Evolutionary conservation across 768 basidiomycete genomes (phyloP).

Genomic region (Tricholoma matsutake): DNA sequence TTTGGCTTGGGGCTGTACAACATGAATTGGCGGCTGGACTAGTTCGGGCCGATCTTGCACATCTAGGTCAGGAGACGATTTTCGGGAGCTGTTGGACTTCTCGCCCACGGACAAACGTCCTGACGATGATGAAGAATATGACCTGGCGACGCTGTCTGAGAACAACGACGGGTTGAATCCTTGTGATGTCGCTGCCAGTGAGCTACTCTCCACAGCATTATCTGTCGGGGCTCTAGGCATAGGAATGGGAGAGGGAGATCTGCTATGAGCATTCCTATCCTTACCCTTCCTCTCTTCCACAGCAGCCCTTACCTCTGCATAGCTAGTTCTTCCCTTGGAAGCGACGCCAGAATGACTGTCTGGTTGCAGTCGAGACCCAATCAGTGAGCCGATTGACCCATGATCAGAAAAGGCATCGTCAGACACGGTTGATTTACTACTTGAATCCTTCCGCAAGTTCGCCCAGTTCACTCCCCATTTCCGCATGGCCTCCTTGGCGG

Average conservation of each 20-base stretch:
- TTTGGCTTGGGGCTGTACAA: slow-evolving; percentile 74
- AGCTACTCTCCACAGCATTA: slow-evolving; percentile 14
- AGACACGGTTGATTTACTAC: slow-evolving; percentile 13
- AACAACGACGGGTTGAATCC: slow-evolving; percentile 9
- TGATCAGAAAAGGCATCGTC: slow-evolving; percentile 42
- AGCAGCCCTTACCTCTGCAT: slow-evolving; percentile 75
- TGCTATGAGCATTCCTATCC: slow-evolving; percentile 31
- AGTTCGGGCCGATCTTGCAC: slow-evolving; percentile 21
- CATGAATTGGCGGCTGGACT: slow-evolving; percentile 47
- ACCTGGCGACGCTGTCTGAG: slow-evolving; percentile 14
- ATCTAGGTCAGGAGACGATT: slow-evolving; percentile 32
- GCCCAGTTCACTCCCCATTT: slow-evolving; percentile 91
- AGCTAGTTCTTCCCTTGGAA: slow-evolving; percentile 51
- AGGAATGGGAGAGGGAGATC: slow-evolving; percentile 19
- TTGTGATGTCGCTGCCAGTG: slow-evolving; percentile 8
- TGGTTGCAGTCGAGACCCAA: slow-evolving; percentile 31
- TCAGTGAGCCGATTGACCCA: slow-evolving; percentile 34
- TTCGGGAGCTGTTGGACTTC: slow-evolving; percentile 7
- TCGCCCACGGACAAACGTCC: slow-evolving; percentile 11
- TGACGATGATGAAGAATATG: slow-evolving; percentile 23
- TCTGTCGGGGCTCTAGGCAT: slow-evolving; percentile 15
- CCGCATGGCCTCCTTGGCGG: slow-evolving; percentile 85
- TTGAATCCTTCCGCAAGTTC: slow-evolving; percentile 53
- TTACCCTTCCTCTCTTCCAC: slow-evolving; percentile 63
- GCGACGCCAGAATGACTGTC: slow-evolving; percentile 28